Base-by-base conservation (phyloP, 306 rosid genomes). In the Argentina anserina region DNA sequence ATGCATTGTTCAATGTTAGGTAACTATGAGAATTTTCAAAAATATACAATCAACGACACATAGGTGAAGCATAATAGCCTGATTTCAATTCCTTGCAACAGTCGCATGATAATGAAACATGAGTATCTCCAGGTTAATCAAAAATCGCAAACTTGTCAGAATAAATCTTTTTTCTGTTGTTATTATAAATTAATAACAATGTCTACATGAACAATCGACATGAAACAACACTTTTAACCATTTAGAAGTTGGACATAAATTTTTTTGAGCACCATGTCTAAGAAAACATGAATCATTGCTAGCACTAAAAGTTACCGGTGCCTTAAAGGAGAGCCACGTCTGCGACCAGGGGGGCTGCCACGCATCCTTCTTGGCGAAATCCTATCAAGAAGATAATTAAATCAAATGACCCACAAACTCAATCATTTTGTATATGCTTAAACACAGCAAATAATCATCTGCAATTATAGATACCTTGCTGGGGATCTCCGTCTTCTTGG, bases 401-500 rank as follows among this genome's bases (percentile, higher is more conserved):
- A 42, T 49, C 3, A 36, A 79, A 66, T 41, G 40, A n/a, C n/a
- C 15, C 26, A 13, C 39, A 40, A 46, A 58, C 67, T 33, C 18
- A 72, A 81, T 50, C 39, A 36, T 47, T 61, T 34, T 37, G 21
- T 21, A 68, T 41, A 71, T 36, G 5, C 43, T 73, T 41, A 10
- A 34, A 63, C 39, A 67, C 60, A 71, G 68, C 36, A 66, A 15
- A 59, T 46, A 68, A 34, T 74, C n/a, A 75, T 62, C 25, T 33
- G 39, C 8, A 33, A 62, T 31, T 4, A 3, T 5, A 31, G 46
- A 36, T 75, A 91, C 99, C 97, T 90, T 72, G 80, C 83, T 74
- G 96, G 99, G 65, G 99, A 95, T 69, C 97, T 81, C 47, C 97
- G 91, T 81, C 99, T 91, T 10, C 85, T 87, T 17, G 88, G 86